Base-by-base conservation (phyloP, 2,329 filamentous ascomycete genomes). In the Pyrenochaeta sp. region DNA sequence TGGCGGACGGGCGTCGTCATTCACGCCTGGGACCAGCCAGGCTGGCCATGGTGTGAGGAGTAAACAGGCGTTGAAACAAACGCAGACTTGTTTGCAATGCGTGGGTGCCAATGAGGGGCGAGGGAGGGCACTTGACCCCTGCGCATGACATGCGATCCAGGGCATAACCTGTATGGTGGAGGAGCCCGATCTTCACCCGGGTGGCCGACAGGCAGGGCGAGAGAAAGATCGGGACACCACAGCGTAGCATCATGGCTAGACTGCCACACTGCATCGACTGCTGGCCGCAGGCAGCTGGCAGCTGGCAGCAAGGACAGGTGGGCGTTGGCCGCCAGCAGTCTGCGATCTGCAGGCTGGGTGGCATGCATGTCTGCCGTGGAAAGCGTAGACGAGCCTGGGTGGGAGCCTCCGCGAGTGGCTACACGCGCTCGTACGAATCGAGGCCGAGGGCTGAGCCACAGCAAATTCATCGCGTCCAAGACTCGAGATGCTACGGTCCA, bases 31-130 rank as follows among this genome's bases (percentile, higher is more conserved):
- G 50, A 35, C 44, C 38, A 46, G 38, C 38, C 35, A 43, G 24
- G 44, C 15, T 38, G 54, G 47, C 56, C 52, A 60, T 47, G n/a
- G 36, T 54, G 47, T 53, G 40, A 51, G 45, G 40, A 47, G 48
- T 43, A 53, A 58, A 58, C 44, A 46, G 31, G 47, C 45, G 51
- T 62, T 55, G 58, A 65, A 62, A 66, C 60, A 40, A 50, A 52
- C 42, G 41, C 49, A 42, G 47, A 49, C 41, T 48, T 59, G 55
- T 58, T 59, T 61, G 45, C 35, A 46, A 34, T 35, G 34, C 39
- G 35, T 15, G 17, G 14, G 35, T 34, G 47, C 55, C 49, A 60
- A 54, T 60, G 27, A 38, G 29, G 37, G 37, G 11, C 15, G 30
- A 6, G 28, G 26, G 32, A 28, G 39, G 32, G 31, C 27, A 20